A percentile compares a stretch with the other conserved stretches of the same genome.
Conservation (phyloP, 2,329 filamentous ascomycete genomes). For the Fusarium mexicanum region DNA sequence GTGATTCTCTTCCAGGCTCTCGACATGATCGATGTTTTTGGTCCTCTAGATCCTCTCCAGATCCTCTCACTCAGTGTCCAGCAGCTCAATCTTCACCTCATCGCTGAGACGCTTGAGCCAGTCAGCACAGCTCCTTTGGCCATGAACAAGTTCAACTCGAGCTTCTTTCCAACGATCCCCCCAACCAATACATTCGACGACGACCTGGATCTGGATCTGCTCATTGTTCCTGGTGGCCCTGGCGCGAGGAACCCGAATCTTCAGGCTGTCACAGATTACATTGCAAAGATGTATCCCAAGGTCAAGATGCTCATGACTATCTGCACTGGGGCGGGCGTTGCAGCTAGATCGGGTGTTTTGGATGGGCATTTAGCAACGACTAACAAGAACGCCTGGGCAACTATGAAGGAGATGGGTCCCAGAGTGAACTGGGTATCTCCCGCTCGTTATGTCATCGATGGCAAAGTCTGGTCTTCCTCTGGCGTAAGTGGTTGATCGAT, state of each 20-base stretch:
- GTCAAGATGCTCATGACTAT: constrained; percentile 69
- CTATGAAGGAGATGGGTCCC: constrained; percentile 57
- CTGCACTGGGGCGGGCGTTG: constrained; percentile 71
- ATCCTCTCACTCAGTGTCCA: constrained; percentile 47
- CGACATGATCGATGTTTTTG: constrained; percentile 58
- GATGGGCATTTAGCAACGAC: constrained; percentile 70
- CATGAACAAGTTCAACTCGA: constrained; percentile 48
- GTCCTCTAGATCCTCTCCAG: constrained; percentile 58
- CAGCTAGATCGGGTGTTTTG: constrained; percentile 67
- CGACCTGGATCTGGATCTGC: constrained; percentile 62
- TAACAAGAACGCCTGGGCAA: constrained; percentile 68
- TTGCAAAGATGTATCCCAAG: constrained; percentile 52
- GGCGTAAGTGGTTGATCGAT: constrained; percentile 54
- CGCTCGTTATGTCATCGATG: constrained; percentile 73
- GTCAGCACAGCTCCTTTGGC: constrained; percentile 49
- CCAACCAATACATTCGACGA: constrained; percentile 63
- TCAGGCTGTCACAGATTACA: constrained; percentile 50
- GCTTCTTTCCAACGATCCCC: constrained; percentile 49
- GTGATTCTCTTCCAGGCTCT: constrained; percentile 57
- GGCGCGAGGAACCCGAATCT: constrained; percentile 56
- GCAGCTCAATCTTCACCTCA: constrained; percentile 53
- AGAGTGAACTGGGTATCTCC: constrained; percentile 67
- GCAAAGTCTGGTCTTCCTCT: constrained; percentile 72
- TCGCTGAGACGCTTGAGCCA: constrained; percentile 54
- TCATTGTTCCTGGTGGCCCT: constrained; percentile 72